A percentile compares a stretch with the other conserved stretches of the same genome.
Evolutionary conservation across 164 flowering plant species (phyloP).

Genomic region (Kingdonia uniflora): DNA sequence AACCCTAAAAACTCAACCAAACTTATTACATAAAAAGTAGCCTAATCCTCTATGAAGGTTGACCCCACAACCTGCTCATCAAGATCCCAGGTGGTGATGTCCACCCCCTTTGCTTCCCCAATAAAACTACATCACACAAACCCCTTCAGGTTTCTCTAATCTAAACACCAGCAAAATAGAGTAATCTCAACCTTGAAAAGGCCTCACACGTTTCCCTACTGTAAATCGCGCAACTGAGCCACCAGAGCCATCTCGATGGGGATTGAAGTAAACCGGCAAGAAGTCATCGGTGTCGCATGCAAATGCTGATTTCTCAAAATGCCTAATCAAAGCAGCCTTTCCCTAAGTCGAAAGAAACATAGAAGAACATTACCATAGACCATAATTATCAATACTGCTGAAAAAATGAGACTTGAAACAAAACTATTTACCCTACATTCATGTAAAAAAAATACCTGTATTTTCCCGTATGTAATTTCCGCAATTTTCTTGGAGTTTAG

Average conservation of each 20-base stretch:
- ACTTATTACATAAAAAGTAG: too few species aligned
- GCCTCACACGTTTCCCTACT: slow-evolving; percentile 13
- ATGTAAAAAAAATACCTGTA: slow-evolving; percentile 35
- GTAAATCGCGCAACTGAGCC: slow-evolving; percentile 2
- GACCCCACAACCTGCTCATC: slow-evolving; percentile 18
- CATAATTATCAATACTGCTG: neutral
- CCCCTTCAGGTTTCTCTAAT: too few species aligned
- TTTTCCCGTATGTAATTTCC: slow-evolving; percentile 32
- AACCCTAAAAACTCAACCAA: too few species aligned
- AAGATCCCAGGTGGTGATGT: slow-evolving; percentile 19
- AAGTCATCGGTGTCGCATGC: slow-evolving; percentile 39
- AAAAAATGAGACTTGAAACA: neutral
- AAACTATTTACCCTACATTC: neutral
- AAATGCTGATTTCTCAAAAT: slow-evolving; percentile 30
- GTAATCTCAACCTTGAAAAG: neutral
- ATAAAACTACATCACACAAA: neutral
- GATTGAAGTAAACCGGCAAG: slow-evolving; percentile 38
- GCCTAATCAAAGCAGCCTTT: slow-evolving; percentile 35
- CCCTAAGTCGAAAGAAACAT: slow-evolving; percentile 25
- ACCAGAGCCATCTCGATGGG: slow-evolving; percentile 42
- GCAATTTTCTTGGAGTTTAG: slow-evolving; percentile 34
- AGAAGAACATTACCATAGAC: too few species aligned
- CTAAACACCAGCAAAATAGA: neutral
- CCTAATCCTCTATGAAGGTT: slow-evolving; percentile 7
- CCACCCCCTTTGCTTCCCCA: slow-evolving; percentile 14